A percentile compares a stretch with the other conserved stretches of the same genome.
These are phyloP conservation scores for Sugiyamaella qingdaonensis DNA, from an alignment of 805 yeast species.

Conservation along the genomic window DNA sequence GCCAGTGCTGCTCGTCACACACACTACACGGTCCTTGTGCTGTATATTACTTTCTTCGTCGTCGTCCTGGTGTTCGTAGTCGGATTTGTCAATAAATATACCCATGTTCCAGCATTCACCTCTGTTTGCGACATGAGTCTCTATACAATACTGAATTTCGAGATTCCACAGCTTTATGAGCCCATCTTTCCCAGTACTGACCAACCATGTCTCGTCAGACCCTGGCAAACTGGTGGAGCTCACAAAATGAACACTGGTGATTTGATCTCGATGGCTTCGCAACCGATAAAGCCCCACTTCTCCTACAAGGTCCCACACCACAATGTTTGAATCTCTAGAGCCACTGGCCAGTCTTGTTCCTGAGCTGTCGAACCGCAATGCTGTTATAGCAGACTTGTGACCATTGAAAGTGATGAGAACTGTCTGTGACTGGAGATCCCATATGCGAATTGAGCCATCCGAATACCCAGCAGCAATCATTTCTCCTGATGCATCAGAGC, in stretches of 20 bases:
- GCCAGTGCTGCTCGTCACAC: constrained; percentile 73
- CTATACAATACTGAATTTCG: constrained; percentile 82
- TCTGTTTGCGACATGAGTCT: constrained; percentile 88
- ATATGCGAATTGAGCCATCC: constrained; percentile 84
- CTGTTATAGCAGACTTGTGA: constrained; percentile 77
- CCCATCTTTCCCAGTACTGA: constrained; percentile 85
- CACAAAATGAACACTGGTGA: constrained; percentile 66
- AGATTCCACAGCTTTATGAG: constrained; percentile 91
- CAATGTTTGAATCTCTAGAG: constrained; percentile 74
- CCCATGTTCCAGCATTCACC: constrained; percentile 92
- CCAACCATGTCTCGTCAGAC: constrained; percentile 44
- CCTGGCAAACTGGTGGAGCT: constrained; percentile 27
- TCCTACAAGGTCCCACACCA: constrained; percentile 92
- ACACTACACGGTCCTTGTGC: constrained; percentile 30
- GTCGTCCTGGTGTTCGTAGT: neutral
- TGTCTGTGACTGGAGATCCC: constrained; percentile 82
- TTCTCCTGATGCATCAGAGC: constrained; percentile 56
- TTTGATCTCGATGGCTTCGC: constrained; percentile 83
- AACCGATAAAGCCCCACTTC: constrained; percentile 86
- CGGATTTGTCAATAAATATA: constrained; percentile 34
- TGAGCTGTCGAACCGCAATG: constrained; percentile 63
- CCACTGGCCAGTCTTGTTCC: constrained; percentile 89
- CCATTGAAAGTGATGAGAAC: constrained; percentile 83
- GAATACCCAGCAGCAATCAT: constrained; percentile 83
- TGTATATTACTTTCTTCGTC: constrained; percentile 3